Base-by-base conservation (phyloP, 2,329 filamentous ascomycete genomes). In the Colletotrichum abscissum region DNA sequence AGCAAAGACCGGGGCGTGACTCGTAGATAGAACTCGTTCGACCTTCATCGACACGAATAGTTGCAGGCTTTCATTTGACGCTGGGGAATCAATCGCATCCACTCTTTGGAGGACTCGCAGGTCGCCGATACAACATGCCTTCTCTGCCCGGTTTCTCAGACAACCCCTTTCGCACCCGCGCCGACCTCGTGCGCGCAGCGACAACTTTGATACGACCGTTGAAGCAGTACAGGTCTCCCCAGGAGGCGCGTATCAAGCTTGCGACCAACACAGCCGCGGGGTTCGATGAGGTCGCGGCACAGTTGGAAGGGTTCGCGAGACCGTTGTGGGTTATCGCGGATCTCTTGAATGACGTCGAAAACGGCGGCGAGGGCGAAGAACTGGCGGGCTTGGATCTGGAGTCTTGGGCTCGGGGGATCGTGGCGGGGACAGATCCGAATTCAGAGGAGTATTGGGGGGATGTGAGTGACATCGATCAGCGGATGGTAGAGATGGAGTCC, bases 401-500 rank as follows among this genome's bases (percentile, higher is more conserved):
- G 4, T 75, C 75, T 12, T 80, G 77, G 77, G n/a, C 76, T 9
- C 22, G 26, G 1, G 78, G 78, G 16, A 19, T 78, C 2, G 30
- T 28, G 9, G 28, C 55, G 1, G 79, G 78, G 26, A 79, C 77
- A 2, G 74, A 79, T 59, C 77, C 77, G 1, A 49, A 16, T 4
- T 65, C 73, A 14, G 54, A 64, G 4, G 78, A 79, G 68, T 86
- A 85, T 72, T 86, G 84, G 85, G 84, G 84, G 0, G 78, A 80
- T 7, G 78, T 86, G 0, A 77, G 78, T 1, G 75, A 84, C 16
- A 77, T 80, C 5, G 84, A 86, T 73, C 85, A 86, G 75, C 76
- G 85, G 5, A 86, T 86, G 84, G 85, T 86, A 2, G 84, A 87
- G 75, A 82, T 84, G 78, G 85, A 86, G 73, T 82, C 84, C 28